Conservation (phyloP, 2,329 filamentous ascomycete species). For the Epichloe scottii region DNA sequence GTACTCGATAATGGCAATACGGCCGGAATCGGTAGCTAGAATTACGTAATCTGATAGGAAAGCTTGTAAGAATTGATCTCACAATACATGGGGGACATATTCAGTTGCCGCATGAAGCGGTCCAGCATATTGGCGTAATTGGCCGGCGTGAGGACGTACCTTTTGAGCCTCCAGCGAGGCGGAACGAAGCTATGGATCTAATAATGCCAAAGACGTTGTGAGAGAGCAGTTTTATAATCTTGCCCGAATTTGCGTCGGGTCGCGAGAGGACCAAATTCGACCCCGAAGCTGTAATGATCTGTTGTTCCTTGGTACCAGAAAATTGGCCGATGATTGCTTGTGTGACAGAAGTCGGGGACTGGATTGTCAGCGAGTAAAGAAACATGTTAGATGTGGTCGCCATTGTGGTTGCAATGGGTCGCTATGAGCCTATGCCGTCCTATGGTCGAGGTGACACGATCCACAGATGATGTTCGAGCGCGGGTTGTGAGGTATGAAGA, state of each 20-base stretch:
- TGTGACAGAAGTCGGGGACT: slow-evolving; percentile 77
- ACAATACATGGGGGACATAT: neutral
- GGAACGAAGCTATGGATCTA: slow-evolving; percentile 73
- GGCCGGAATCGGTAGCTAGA: slow-evolving; percentile 86
- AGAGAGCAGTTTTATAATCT: slow-evolving; percentile 72
- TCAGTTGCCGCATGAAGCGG: neutral
- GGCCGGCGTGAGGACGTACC: slow-evolving; percentile 39
- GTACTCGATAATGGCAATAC: slow-evolving; percentile 90
- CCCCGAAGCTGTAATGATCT: slow-evolving; percentile 87
- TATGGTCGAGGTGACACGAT: too few relatives aligned
- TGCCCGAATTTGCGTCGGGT: slow-evolving; percentile 73
- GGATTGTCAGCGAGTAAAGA: slow-evolving; percentile 92
- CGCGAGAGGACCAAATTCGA: slow-evolving; percentile 79
- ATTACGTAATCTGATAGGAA: slow-evolving; percentile 73
- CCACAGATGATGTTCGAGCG: too few relatives aligned
- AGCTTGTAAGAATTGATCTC: slow-evolving; percentile 1
- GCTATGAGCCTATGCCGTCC: too few relatives aligned
- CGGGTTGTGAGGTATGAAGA: too few relatives aligned
- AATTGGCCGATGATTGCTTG: slow-evolving; percentile 93
- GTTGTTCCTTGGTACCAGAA: slow-evolving; percentile 89
- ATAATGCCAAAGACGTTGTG: slow-evolving; percentile 97
- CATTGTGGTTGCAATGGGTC: slow-evolving; percentile 38
- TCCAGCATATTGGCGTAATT: slow-evolving; percentile 13
- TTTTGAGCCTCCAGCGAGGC: slow-evolving; percentile 87
- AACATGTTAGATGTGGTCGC: slow-evolving; percentile 98